Conservation (phyloP, 148 eudicot species). For the Vaccinium macrocarpon region DNA sequence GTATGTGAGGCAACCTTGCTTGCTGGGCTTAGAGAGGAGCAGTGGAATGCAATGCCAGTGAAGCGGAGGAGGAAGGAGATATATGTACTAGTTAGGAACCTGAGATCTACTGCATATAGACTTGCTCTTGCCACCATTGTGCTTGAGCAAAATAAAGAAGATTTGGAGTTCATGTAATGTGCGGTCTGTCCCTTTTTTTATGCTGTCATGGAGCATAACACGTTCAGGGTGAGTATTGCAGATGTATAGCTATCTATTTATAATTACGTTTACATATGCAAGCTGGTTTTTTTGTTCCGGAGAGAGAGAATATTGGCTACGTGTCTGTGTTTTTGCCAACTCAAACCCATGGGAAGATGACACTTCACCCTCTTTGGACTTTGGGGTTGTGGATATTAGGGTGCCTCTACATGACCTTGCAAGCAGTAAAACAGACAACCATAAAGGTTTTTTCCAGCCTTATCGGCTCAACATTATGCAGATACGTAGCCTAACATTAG, state of each 20-base stretch:
- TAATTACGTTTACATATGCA: neutral
- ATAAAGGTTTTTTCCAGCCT: neutral
- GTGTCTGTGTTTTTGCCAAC: neutral
- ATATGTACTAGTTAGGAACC: conserved; percentile 78
- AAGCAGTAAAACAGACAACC: neutral
- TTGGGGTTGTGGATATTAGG: neutral
- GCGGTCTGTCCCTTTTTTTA: neutral
- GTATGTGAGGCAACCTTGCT: conserved; percentile 71
- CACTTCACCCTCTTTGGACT: neutral
- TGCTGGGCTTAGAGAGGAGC: conserved; percentile 72
- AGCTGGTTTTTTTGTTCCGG: neutral
- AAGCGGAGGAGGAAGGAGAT: conserved; percentile 71
- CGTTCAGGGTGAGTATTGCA: neutral
- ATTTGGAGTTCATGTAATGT: conserved; percentile 47
- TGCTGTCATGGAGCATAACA: neutral
- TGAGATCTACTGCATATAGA: conserved; percentile 80
- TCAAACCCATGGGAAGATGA: neutral
- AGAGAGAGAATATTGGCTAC: neutral
- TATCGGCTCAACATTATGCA: neutral
- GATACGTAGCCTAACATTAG: neutral
- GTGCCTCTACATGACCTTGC: neutral
- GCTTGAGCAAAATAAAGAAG: conserved; percentile 65
- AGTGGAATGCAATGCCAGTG: conserved; percentile 52
- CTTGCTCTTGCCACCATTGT: conserved; percentile 77
- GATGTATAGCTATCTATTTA: neutral